Evolutionary conservation across 257 asterid species (phyloP).

Genomic region (Vinca minor): DNA sequence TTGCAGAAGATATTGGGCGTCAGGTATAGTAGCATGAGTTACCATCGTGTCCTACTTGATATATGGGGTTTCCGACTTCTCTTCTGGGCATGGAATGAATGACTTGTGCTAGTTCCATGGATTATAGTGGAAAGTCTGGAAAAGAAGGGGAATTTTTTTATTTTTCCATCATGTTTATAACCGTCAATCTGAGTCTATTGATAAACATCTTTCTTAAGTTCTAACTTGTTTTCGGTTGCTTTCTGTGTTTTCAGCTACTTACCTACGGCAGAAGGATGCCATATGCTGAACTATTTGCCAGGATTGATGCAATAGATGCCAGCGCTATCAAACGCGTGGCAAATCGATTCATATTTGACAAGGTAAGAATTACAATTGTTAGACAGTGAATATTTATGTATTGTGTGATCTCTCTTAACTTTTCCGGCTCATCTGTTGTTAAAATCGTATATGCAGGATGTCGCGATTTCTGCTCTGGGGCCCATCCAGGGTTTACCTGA

Average conservation of each 20-base stretch:
- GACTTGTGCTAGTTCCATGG: neutral
- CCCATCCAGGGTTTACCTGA: conserved; percentile 83
- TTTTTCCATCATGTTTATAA: no score
- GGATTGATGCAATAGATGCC: conserved; percentile 85
- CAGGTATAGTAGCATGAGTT: conserved; percentile 42
- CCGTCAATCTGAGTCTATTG: neutral
- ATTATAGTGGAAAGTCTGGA: neutral
- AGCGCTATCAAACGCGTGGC: conserved; percentile 85
- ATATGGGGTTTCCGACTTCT: neutral
- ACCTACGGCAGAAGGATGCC: conserved; percentile 96
- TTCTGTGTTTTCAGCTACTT: conserved; percentile 55
- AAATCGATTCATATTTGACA: conserved; percentile 74
- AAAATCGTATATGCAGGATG: conserved; percentile 45
- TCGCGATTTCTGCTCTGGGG: conserved; percentile 72
- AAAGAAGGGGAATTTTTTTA: neutral
- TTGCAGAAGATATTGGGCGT: conserved; percentile 98
- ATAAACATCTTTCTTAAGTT: neutral
- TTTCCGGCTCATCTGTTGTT: neutral
- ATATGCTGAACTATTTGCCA: conserved; percentile 79
- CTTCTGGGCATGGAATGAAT: neutral
- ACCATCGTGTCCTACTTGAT: neutral
- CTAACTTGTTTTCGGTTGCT: neutral
- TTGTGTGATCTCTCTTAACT: neutral
- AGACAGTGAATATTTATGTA: no score
- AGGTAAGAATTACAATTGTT: conserved; percentile 33